Evolutionary conservation across 2,329 filamentous ascomycete species (phyloP).

Genomic region (Ophiognomonia clavigignenti-juglandacearum): DNA sequence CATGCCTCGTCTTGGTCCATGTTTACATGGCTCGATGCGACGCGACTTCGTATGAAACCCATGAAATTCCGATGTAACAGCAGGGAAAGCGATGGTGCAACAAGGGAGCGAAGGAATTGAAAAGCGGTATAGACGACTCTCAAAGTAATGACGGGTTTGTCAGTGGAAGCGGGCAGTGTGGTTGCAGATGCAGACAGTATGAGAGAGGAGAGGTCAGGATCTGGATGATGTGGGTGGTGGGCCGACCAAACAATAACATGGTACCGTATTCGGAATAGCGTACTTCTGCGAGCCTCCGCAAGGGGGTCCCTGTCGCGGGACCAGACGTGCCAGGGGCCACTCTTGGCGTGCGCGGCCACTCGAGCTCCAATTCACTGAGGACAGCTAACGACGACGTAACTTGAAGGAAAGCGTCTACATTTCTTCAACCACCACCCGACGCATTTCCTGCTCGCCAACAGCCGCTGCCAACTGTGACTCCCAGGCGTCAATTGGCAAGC

Average conservation of each 20-base stretch:
- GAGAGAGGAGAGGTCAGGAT: neutral
- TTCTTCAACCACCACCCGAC: neutral
- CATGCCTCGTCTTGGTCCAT: slow-evolving; percentile 34
- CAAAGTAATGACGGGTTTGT: neutral
- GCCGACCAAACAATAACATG: slow-evolving; percentile 1
- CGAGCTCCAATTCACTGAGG: slow-evolving; percentile 7
- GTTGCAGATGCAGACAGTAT: neutral
- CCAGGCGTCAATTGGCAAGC: slow-evolving; percentile 3
- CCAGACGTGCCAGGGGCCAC: too few species aligned
- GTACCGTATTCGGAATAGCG: slow-evolving; percentile 2
- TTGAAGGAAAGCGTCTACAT: neutral
- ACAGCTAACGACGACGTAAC: slow-evolving; percentile 5
- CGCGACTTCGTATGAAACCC: slow-evolving; percentile 24
- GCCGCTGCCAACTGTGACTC: slow-evolving; percentile 7
- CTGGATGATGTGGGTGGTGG: neutral
- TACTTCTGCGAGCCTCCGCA: too few species aligned
- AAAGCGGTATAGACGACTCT: neutral
- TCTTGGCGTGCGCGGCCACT: slow-evolving; percentile 10
- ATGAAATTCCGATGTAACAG: neutral
- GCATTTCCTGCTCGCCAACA: slow-evolving; percentile 2
- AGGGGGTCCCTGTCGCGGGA: too few species aligned
- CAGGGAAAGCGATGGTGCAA: too few species aligned
- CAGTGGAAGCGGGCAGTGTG: neutral
- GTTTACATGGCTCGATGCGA: slow-evolving; percentile 26
- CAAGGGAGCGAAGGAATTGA: neutral